Conservation (phyloP, 257 asterid species). For the Nicotiana attenuata region DNA sequence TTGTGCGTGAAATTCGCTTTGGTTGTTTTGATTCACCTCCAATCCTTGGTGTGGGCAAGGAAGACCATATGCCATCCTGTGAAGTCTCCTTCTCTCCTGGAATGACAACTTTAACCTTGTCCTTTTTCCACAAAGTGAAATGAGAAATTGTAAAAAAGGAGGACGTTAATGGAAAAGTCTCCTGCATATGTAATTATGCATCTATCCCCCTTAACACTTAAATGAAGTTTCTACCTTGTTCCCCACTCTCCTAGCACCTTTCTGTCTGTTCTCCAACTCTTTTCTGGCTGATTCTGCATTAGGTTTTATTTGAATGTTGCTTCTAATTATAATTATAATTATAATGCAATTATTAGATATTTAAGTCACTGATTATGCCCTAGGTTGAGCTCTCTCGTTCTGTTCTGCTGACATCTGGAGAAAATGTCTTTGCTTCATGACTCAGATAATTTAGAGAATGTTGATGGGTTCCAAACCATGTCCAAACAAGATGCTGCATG, state of each 20-base stretch:
- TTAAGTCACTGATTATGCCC: not conserved
- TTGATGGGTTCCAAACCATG: slow-evolving; percentile 16
- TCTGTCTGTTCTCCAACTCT: not conserved
- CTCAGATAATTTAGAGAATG: slow-evolving; percentile 12
- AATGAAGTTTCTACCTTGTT: not conserved
- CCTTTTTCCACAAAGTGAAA: too few species aligned
- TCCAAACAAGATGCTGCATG: slow-evolving; percentile 19
- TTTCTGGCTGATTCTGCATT: not conserved
- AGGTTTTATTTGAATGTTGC: not conserved
- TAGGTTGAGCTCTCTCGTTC: not conserved
- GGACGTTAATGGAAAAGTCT: too few species aligned
- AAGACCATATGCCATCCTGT: too few species aligned
- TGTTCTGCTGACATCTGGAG: not conserved
- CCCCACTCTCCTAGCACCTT: not conserved
- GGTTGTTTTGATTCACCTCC: too few species aligned
- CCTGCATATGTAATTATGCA: not conserved
- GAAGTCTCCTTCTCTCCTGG: too few species aligned
- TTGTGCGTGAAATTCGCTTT: too few species aligned
- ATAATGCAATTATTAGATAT: not conserved
- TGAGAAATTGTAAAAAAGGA: too few species aligned
- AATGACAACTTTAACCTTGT: too few species aligned
- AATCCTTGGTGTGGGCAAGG: too few species aligned
- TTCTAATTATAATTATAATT: not conserved
- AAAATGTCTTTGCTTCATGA: not conserved
- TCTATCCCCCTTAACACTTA: not conserved